Percentiles rank a stretch among this genome's conserved stretches.
phyloP scores from a whole-genome alignment of 2,329 filamentous ascomycete genomes.

The Neofusicoccum kwambonambiense region DNA sequence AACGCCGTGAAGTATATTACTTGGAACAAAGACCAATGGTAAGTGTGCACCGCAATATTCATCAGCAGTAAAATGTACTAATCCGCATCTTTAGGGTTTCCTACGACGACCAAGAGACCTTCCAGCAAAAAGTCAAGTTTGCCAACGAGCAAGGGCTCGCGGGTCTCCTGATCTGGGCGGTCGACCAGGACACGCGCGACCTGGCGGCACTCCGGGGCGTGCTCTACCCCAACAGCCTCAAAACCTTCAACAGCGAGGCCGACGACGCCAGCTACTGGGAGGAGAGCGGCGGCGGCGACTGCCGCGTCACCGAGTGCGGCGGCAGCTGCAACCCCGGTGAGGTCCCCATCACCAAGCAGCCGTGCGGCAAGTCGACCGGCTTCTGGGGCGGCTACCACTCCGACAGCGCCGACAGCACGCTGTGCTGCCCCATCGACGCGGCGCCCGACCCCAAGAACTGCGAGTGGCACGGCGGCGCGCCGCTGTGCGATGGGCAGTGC shows the following conservation, averaged over 20 bases:
- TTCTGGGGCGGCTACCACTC: not conserved
- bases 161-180: constrained; percentile 22
- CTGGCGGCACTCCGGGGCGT: not conserved
- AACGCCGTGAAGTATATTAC: constrained; percentile 36
- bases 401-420: not conserved
- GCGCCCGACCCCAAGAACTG: not conserved
- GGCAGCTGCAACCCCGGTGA: constrained; percentile 2
- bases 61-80: not conserved
- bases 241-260: not conserved
- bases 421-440: not conserved
- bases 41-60: not conserved
- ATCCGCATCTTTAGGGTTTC: constrained; percentile 28
- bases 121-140: constrained; percentile 34
- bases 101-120: constrained; percentile 40
- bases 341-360: not conserved
- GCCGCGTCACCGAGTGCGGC: not conserved
- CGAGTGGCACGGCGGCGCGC: not conserved
- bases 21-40: constrained; percentile 35
- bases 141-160: constrained; percentile 34
- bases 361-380: not conserved
- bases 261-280: not conserved
- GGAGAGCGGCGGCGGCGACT: constrained; percentile 2
- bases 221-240: not conserved
- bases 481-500: not conserved
- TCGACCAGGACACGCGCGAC: not conserved